Evolutionary conservation across 2,329 filamentous ascomycete species (phyloP).

Genomic region (Drechslera avenae): DNA sequence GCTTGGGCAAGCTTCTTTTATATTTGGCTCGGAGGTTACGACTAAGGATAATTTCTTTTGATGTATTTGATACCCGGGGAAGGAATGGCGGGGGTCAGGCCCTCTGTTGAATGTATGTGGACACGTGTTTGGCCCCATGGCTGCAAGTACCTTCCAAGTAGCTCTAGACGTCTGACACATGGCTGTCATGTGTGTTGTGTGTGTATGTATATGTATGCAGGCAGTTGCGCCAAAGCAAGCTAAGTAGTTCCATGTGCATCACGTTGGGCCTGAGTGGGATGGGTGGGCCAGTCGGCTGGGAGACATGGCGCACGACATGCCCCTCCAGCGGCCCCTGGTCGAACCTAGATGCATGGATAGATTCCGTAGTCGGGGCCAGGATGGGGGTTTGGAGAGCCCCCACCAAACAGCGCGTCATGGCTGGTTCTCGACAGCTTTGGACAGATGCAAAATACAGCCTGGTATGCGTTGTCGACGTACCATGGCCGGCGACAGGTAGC

Average conservation of each 20-base stretch:
- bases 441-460: slow-evolving; percentile 23
- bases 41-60: slow-evolving; percentile 18
- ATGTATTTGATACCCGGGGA: slow-evolving; percentile 41
- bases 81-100: slow-evolving; percentile 24
- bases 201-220: slow-evolving; percentile 1
- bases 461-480: slow-evolving; percentile 33
- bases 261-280: slow-evolving; percentile 9
- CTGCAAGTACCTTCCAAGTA: slow-evolving; percentile 11
- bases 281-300: slow-evolving; percentile 1
- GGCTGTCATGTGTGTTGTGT: slow-evolving; percentile 4
- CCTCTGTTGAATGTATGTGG: slow-evolving; percentile 28
- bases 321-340: slow-evolving; percentile 15
- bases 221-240: not conserved
- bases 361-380: not conserved
- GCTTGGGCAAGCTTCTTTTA: slow-evolving; percentile 1
- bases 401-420: slow-evolving; percentile 15
- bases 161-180: slow-evolving; percentile 5
- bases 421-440: not conserved
- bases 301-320: slow-evolving; percentile 1
- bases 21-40: slow-evolving; percentile 14
- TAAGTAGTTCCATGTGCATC: not conserved
- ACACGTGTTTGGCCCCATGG: slow-evolving; percentile 4
- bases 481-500: slow-evolving; percentile 15
- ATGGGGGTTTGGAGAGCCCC: slow-evolving; percentile 12
- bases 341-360: slow-evolving; percentile 7